Percentiles rank a stretch among this genome's conserved stretches.
Conservation (phyloP, 2,329 filamentous ascomycete genomes). For the Epichloe glyceriae region DNA sequence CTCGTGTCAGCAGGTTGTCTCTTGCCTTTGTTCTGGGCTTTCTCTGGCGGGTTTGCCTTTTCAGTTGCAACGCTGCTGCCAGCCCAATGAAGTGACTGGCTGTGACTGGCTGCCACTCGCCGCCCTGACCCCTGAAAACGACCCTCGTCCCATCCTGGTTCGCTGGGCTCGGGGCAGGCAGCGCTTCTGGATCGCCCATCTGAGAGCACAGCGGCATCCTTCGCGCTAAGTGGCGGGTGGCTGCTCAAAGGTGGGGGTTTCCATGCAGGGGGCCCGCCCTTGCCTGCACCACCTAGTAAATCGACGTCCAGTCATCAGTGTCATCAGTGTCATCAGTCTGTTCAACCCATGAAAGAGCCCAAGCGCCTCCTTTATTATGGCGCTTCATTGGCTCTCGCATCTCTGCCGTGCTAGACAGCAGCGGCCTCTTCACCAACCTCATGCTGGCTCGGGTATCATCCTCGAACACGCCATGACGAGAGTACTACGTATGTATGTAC, state of each 20-base stretch:
- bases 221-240: constrained; percentile 3
- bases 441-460: neutral
- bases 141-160: neutral
- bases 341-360: neutral
- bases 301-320: no score
- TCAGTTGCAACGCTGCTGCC: neutral
- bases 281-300: neutral
- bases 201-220: neutral
- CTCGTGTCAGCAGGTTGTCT: no score
- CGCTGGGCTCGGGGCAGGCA: neutral
- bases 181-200: neutral
- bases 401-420: neutral
- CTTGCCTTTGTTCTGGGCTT: no score
- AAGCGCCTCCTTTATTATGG: neutral
- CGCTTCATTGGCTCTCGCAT: neutral
- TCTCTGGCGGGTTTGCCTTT: no score
- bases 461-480: neutral
- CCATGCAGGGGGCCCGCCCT: neutral
- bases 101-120: neutral
- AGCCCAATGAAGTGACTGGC: neutral
- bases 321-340: neutral
- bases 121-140: constrained; percentile 1
- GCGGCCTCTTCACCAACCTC: neutral
- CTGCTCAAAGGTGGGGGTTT: neutral
- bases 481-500: neutral